These are phyloP conservation scores for Globisporangium recalcitrans DNA, from an alignment of 352 stramenopile species.

Conservation along the genomic window DNA sequence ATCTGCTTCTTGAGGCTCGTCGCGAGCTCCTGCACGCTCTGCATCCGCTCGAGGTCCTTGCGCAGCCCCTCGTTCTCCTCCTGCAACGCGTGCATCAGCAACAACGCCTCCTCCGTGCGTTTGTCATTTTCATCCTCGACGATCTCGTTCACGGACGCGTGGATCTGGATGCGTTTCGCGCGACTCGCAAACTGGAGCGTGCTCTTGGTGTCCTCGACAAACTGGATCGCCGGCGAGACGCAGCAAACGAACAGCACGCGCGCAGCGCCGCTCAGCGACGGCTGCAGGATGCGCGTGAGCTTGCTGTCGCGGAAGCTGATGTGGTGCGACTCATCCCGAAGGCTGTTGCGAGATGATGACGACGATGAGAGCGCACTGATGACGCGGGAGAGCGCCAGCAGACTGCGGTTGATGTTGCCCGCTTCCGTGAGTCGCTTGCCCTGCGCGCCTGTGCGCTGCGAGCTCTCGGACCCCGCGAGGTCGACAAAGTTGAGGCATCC, in stretches of 20 bases:
- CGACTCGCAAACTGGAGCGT: conserved; percentile 13
- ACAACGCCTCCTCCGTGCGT: neutral
- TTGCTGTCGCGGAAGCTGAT: conserved; percentile 23
- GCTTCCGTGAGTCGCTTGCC: conserved; percentile 15
- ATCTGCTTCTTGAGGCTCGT: conserved; percentile 30
- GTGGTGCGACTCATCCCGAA: conserved; percentile 2
- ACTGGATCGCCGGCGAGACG: conserved; percentile 4
- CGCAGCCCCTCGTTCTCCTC: conserved; percentile 41
- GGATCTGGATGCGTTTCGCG: conserved; percentile 16
- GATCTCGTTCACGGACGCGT: conserved; percentile 39
- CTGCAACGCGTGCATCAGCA: conserved; percentile 27
- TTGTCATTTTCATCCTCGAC: neutral
- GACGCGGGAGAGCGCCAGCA: conserved; percentile 6
- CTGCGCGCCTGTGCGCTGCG: conserved; percentile 9
- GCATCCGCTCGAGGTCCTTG: conserved; percentile 30
- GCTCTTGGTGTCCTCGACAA: conserved; percentile 12
- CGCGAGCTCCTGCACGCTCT: conserved; percentile 28
- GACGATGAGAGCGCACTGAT: neutral
- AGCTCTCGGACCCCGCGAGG: conserved; percentile 23
- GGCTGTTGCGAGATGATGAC: neutral
- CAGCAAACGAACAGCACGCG: conserved; percentile 21
- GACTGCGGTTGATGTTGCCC: conserved; percentile 3
- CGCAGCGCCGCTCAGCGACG: conserved; percentile 12
- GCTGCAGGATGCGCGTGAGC: conserved; percentile 23
- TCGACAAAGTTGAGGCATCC: conserved; percentile 26